Evolutionary conservation across 495 filamentous ascomycete genomes (phyloP), one percentile per base, ranked within the genome.

Genomic region (Ramalina peruviana): DNA sequence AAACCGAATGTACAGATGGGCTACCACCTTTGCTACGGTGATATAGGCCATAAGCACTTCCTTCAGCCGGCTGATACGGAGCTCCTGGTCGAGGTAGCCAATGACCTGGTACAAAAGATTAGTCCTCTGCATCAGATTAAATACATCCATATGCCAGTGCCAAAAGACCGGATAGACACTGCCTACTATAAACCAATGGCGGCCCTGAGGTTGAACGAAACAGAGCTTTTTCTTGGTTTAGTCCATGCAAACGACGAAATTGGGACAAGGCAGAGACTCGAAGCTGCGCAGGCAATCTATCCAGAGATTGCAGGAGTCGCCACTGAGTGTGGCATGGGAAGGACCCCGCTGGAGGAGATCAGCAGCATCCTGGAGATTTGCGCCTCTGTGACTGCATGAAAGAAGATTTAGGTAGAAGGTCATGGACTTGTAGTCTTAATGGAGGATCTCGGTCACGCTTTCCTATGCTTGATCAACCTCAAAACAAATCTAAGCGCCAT

Each of bases 11-110:
- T 72, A 1, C 60, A 62, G 37, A 23, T 68, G 41, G 64, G 65
- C 10, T 65, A 65, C 37, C 70, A 73, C 53, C 59, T 73, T 16
- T 74, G 70, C 52, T 74, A 72, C 48, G 68, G 70, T 43, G 70
- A 72, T 48, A 46, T 65, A 0, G 49, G 46, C 4, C 68, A 71
- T 49, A 55, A 55, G 41, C 71, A 70, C 58, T 72, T 67, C 36
- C 40, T 69, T n/a, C 65, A 72, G 47, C 70, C 71, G 1, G 50
- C 60, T 6, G 60, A 69, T 46, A 40, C 58, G 25, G 44, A 49
- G 6, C 40, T 66, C 12, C 19, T 59, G 16, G 63, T 68, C 4
- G 50, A 62, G 19, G 33, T 71, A 19, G 65, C 64, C 11, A 65
- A 63, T 39, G 49, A 54, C n/a, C 59, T 58, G 11, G 21, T 49